Conservation (phyloP, 768 basidiomycete species). For the Mycena rebaudengoi region DNA sequence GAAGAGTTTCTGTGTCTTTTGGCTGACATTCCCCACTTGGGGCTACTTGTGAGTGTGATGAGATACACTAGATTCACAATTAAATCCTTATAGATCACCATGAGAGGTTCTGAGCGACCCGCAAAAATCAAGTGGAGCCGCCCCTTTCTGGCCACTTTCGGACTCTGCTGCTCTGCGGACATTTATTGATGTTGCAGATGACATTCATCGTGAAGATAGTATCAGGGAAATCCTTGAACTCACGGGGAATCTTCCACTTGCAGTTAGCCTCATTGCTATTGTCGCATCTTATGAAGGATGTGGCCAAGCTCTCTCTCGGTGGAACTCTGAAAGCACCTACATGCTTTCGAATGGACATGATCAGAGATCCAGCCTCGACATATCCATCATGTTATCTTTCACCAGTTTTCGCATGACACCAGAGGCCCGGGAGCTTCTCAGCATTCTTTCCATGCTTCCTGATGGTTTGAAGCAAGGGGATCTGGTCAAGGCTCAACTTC, state of each 20-base stretch:
- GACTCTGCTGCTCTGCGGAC: background rate
- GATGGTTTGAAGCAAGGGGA: no score
- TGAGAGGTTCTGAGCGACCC: constrained; percentile 14
- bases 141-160: constrained; percentile 8
- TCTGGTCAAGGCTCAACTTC: no score
- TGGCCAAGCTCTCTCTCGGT: no score
- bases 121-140: constrained; percentile 6
- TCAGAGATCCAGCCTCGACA: no score
- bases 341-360: no score
- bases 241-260: background rate
- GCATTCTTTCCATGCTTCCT: no score
- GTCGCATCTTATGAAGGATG: no score
- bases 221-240: background rate
- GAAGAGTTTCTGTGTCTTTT: constrained; percentile 20
- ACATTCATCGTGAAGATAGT: background rate
- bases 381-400: no score
- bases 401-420: no score
- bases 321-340: no score
- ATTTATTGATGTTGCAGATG: background rate
- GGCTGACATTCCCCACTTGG: constrained; percentile 7
- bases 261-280: background rate
- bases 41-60: background rate
- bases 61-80: background rate
- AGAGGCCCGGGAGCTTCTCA: no score
- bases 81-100: constrained; percentile 11